A percentile compares a stretch with the other conserved stretches of the same genome.
phyloP scores from a whole-genome alignment of 2,329 filamentous ascomycete species.

The Macroventuria anomochaeta region DNA sequence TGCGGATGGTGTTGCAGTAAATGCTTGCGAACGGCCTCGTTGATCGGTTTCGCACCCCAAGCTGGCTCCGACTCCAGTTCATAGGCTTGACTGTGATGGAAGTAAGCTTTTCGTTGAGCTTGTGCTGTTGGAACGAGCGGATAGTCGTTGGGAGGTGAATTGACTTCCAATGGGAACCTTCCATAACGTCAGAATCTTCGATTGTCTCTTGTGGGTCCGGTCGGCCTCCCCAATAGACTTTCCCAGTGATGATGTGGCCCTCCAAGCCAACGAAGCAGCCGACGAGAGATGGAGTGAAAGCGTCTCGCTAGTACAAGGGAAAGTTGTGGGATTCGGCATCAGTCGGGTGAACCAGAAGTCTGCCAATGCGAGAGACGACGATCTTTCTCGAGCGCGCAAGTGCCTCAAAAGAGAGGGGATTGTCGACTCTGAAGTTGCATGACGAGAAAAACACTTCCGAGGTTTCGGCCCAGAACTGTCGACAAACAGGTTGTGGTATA shows the following conservation, averaged over 20 bases:
- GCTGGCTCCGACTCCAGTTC: too few species aligned
- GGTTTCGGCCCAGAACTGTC: constrained; percentile 1
- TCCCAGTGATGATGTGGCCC: background rate
- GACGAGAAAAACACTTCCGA: background rate
- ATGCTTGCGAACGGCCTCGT: background rate
- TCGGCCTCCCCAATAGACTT: background rate
- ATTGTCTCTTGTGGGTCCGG: background rate
- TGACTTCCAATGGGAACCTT: background rate
- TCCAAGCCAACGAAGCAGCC: background rate
- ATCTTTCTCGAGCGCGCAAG: background rate
- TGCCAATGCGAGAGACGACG: background rate
- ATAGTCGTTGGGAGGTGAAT: background rate
- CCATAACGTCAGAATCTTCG: background rate
- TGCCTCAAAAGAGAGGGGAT: background rate
- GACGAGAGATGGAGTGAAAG: background rate
- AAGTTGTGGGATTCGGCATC: background rate
- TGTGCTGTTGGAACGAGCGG: constrained; percentile 4
- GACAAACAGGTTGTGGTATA: background rate
- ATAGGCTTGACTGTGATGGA: background rate
- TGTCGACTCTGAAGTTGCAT: background rate
- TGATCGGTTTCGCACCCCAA: background rate
- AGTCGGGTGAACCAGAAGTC: background rate
- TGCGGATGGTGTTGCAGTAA: background rate
- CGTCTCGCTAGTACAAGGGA: background rate
- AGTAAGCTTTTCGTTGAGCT: background rate